phyloP scores from a whole-genome alignment of 2,329 filamentous ascomycete species.

The Cadophora luteo-olivacea region DNA sequence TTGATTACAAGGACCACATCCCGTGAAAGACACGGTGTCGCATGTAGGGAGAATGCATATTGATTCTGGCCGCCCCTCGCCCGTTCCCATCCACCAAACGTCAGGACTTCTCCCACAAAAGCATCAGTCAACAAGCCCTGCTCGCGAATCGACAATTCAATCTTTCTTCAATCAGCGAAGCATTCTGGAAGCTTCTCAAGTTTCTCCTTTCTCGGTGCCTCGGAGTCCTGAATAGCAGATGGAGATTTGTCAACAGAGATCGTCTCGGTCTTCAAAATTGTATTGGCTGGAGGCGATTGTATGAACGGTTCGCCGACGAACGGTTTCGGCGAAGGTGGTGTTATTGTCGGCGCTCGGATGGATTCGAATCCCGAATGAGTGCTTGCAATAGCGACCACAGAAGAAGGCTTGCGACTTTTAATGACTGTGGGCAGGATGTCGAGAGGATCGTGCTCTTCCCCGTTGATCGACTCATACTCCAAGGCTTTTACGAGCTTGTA shows the following conservation, averaged over 20 bases:
- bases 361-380: slow-evolving; percentile 22
- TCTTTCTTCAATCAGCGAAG: slow-evolving; percentile 22
- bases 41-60: too few relatives aligned
- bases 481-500: slow-evolving; percentile 59
- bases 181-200: slow-evolving; percentile 25
- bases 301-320: too few relatives aligned
- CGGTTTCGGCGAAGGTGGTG: background rate
- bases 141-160: background rate
- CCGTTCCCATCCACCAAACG: background rate
- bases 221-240: background rate
- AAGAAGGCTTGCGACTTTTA: slow-evolving; percentile 25
- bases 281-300: background rate
- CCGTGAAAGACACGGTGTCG: too few relatives aligned
- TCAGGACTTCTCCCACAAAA: background rate
- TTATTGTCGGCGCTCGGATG: background rate
- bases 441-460: slow-evolving; percentile 41
- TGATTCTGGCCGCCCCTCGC: background rate
- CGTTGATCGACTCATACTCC: slow-evolving; percentile 58
- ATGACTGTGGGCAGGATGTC: slow-evolving; percentile 16
- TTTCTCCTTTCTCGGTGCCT: slow-evolving; percentile 13
- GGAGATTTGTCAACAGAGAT: background rate
- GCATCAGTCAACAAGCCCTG: background rate
- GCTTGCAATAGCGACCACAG: slow-evolving; percentile 28
- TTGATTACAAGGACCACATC: too few relatives aligned
- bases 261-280: background rate